Evolutionary conservation across 768 basidiomycete species (phyloP).

Genomic region (Rubroboletus satanas): DNA sequence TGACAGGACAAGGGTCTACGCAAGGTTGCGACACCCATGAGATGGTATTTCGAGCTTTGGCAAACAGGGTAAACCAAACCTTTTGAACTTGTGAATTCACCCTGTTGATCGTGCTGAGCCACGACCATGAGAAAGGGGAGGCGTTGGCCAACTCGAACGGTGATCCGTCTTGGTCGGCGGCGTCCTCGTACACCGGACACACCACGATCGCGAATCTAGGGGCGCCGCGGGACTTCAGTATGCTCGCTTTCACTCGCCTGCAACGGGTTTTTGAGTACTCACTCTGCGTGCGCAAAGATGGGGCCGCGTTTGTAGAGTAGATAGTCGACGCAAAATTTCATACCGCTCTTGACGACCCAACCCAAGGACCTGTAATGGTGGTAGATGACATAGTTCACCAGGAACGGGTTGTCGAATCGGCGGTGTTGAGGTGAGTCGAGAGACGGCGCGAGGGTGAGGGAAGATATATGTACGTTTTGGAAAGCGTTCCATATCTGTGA

Average conservation of each 20-base stretch:
- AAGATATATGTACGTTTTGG: slow-evolving; percentile 51
- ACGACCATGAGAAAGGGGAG: slow-evolving; percentile 83
- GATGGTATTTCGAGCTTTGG: background rate
- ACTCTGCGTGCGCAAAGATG: slow-evolving; percentile 96
- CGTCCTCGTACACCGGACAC: slow-evolving; percentile 86
- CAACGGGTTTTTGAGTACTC: slow-evolving; percentile 27
- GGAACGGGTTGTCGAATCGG: slow-evolving; percentile 87
- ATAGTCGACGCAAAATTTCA: slow-evolving; percentile 97
- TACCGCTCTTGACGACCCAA: slow-evolving; percentile 93
- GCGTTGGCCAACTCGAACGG: slow-evolving; percentile 62
- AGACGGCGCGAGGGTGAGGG: slow-evolving; percentile 31
- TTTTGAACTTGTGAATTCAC: slow-evolving; percentile 98
- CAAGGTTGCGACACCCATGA: slow-evolving; percentile 1
- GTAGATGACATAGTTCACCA: slow-evolving; percentile 85
- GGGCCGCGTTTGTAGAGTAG: slow-evolving; percentile 93
- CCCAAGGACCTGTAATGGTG: slow-evolving; percentile 96
- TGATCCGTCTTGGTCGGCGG: slow-evolving; percentile 62
- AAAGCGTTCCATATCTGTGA: slow-evolving; percentile 62
- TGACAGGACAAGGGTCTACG: slow-evolving; percentile 80
- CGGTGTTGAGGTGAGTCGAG: slow-evolving; percentile 26
- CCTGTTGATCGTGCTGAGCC: slow-evolving; percentile 95
- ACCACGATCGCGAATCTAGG: slow-evolving; percentile 86
- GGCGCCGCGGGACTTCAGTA: background rate
- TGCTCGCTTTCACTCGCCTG: background rate
- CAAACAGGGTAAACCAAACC: slow-evolving; percentile 48